Base-by-base conservation (phyloP, 331 rosid species). In the Phaseolus coccineus region DNA sequence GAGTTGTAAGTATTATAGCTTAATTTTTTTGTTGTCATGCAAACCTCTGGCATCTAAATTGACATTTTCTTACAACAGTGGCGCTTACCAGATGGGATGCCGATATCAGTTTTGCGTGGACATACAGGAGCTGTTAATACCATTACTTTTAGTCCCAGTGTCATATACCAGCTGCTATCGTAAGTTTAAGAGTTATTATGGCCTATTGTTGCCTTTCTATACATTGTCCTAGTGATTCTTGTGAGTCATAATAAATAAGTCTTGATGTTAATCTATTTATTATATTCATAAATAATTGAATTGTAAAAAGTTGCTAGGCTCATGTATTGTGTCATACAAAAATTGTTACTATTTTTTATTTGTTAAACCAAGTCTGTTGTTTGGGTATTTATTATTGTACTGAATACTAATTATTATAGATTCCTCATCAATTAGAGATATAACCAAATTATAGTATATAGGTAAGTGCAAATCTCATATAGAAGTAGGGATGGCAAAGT, bases 61-160 rank as follows among this genome's bases (percentile, higher is more conserved):
- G 50, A 72, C 70, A 82, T 83, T 85, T 70, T 66, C 70, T 16
- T 71, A 33, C 68, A 68, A 75, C 84, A 93, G 98, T 93, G 98
- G 98, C 95, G 97, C 81, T 86, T 93, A 86, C 95, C 95, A 35
- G 95, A 93, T 84, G 98, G 98, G 76, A 74, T 86, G 88, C 95
- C 95, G 4, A 89, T 93, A 78, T 93, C 98, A 24, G 95, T 93
- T 81, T 89, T 93, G 78, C 89, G 91, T 80, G 98, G 98, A 51
- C 98, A 93, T 85, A 87, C 85, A 33, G 95, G 93, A 44, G 89
- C 92, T 76, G 98, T 93, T 74, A 93, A 92, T 84, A 90, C 98
- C 46, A 93, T 93, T 73, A 91, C 91, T 61, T 93, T 93, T 80
- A 93, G 97, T 87, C 98, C 98, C 70, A 90, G 85, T 76, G 87